Conservation (phyloP, 495 filamentous ascomycete species). For the Gamarada debralockiae region DNA sequence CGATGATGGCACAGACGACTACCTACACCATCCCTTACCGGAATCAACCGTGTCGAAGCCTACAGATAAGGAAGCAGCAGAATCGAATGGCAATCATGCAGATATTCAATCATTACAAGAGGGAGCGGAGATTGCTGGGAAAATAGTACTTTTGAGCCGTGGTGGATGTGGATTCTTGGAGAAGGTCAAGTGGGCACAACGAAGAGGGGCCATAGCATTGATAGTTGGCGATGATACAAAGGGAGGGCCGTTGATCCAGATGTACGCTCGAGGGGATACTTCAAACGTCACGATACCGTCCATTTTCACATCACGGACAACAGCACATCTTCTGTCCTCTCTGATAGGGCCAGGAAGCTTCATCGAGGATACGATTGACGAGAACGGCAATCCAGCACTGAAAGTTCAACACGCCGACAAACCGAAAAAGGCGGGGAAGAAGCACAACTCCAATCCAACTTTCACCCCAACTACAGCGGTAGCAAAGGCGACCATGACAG, state of each 20-base stretch:
- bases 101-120: slow-evolving; percentile 96
- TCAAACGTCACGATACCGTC: slow-evolving; percentile 93
- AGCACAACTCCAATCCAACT: slow-evolving; percentile 22
- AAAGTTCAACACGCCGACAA: slow-evolving; percentile 46
- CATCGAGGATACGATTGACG: slow-evolving; percentile 50
- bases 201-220: slow-evolving; percentile 80
- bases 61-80: slow-evolving; percentile 22
- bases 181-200: slow-evolving; percentile 95
- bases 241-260: slow-evolving; percentile 84
- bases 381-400: slow-evolving; percentile 41
- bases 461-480: slow-evolving; percentile 22
- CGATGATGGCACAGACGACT: slow-evolving; percentile 89
- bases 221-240: slow-evolving; percentile 93
- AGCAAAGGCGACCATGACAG: slow-evolving; percentile 7
- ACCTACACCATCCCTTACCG: slow-evolving; percentile 60
- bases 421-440: slow-evolving; percentile 33
- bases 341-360: slow-evolving; percentile 70
- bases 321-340: slow-evolving; percentile 88
- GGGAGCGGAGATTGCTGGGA: slow-evolving; percentile 88
- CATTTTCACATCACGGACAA: slow-evolving; percentile 91
- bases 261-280: slow-evolving; percentile 94
- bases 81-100: slow-evolving; percentile 59
- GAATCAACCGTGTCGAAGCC: slow-evolving; percentile 18
- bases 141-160: slow-evolving; percentile 82
- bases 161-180: slow-evolving; percentile 96